Percentiles rank a stretch among this genome's conserved stretches.
Evolutionary conservation across 805 yeast genomes (phyloP).

Genomic region (Candida yuanshanica): DNA sequence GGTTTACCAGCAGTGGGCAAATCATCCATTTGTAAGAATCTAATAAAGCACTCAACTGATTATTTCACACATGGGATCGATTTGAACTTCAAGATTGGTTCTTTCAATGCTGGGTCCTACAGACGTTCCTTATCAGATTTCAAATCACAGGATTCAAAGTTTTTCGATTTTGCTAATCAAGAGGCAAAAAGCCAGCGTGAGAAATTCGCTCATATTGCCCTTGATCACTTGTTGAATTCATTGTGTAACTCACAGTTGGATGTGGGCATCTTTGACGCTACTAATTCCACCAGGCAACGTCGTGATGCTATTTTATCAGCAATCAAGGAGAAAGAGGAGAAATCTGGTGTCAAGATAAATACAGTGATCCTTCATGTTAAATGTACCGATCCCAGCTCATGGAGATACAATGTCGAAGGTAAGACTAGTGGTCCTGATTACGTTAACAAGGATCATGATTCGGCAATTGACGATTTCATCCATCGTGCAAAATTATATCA

Average conservation of each 20-base stretch:
- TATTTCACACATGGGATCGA: conserved; percentile 7
- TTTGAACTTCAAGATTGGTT: conserved; percentile 30
- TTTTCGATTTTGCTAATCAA: conserved; percentile 37
- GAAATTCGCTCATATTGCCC: conserved; percentile 46
- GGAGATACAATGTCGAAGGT: conserved; percentile 57
- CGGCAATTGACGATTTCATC: conserved; percentile 55
- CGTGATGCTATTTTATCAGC: conserved; percentile 23
- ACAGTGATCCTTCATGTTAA: conserved; percentile 56
- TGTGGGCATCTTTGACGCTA: conserved; percentile 57
- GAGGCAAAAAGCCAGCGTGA: conserved; percentile 42
- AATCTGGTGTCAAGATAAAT: conserved; percentile 30
- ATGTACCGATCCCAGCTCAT: conserved; percentile 45
- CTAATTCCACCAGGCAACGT: conserved; percentile 45
- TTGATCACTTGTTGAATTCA: conserved; percentile 40
- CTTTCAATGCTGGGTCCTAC: conserved; percentile 72
- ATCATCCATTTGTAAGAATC: conserved; percentile 62
- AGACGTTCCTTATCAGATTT: conserved; percentile 41
- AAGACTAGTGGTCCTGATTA: conserved; percentile 63
- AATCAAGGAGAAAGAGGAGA: conserved; percentile 17
- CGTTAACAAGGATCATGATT: conserved; percentile 41
- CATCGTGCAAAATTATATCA: conserved; percentile 49
- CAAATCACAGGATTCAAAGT: conserved; percentile 33
- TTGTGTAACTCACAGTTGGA: conserved; percentile 37
- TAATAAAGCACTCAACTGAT: conserved; percentile 48
- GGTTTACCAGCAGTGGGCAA: conserved; percentile 79